Conservation (phyloP, 352 stramenopile genomes). For the Globisporangium paroecandrum region DNA sequence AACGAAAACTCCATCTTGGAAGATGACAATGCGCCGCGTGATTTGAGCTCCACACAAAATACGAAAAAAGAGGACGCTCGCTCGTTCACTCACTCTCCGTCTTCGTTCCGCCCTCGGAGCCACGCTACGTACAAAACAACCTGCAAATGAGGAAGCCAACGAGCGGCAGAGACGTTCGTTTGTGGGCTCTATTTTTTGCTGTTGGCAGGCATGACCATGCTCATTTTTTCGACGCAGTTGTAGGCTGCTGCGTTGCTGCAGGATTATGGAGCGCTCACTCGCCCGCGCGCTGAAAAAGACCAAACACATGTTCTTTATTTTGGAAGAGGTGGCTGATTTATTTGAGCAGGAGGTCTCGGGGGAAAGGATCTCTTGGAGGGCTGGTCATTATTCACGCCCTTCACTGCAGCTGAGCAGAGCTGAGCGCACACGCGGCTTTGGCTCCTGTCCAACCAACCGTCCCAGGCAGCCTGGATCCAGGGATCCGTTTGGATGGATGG, state of each 20-base stretch:
- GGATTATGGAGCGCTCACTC: background rate
- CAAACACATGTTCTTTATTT: background rate
- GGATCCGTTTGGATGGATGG: conserved; percentile 1
- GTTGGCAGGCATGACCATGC: too few relatives aligned
- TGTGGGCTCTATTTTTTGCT: background rate
- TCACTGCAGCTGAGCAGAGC: background rate
- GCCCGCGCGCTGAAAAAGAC: background rate
- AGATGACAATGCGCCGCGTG: background rate
- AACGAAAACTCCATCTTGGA: background rate
- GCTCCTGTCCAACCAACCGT: background rate
- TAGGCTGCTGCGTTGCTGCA: background rate
- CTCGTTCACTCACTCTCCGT: background rate
- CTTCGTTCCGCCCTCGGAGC: background rate
- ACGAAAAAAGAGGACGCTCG: background rate
- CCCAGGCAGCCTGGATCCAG: background rate
- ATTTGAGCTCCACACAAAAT: background rate
- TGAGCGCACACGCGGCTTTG: background rate
- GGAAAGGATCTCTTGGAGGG: background rate
- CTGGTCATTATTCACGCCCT: background rate
- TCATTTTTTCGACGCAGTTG: background rate
- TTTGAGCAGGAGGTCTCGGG: background rate
- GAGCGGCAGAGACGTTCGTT: background rate
- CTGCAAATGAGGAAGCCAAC: background rate
- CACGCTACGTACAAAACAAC: background rate
- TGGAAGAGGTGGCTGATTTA: background rate